Evolutionary conservation across 2,329 filamentous ascomycete genomes (phyloP), one percentile per base, ranked within the genome.

Genomic region (Cercospora sp.): DNA sequence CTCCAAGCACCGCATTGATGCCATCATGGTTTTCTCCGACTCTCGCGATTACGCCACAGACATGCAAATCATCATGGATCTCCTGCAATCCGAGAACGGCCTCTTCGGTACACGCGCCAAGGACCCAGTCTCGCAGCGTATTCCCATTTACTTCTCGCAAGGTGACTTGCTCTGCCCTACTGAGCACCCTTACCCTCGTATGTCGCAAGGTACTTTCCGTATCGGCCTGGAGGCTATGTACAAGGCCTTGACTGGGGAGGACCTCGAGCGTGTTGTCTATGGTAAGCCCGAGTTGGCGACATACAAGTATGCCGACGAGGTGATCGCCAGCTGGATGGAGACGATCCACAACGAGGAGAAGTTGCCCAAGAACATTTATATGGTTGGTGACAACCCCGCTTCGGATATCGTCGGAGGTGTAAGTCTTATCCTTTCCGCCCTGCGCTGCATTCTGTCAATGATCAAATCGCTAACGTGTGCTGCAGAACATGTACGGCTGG

Each of bases 251-350:
- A 91, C 89, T 0, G 89, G 89, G 67, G 85, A 85, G 16, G 89
- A 91, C 70, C 87, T 92, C 58, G 89, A 91, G 85, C 90, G 89
- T 83, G 88, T 91, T 37, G 88, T 92, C 66, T 91, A 91, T 82
- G 90, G 90, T 76, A 92, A 92, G 85, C 90, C 90, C 28, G 89
- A 91, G 78, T 75, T 88, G 68, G 90, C 90, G 5, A 91, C 90
- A n/a, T 92, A 91, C 85, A 91, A 90, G 82, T 92, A 91, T 80
- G 90, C 90, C 71, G 90, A 92, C 74, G 89, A 91, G 80, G 87
- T 92, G 18, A 85, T 93, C 70, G 84, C 86, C 34, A 86, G 85
- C 62, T 93, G 90, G 90, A 92, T 92, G 90, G 89, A 90, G 73
- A 83, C 88, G 74, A 87, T 93, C 72, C 90, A 93, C 83, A 88